A percentile compares a stretch with the other conserved stretches of the same genome.
phyloP scores from a whole-genome alignment of 352 stramenopile species.

The Pythium dissotocum region DNA sequence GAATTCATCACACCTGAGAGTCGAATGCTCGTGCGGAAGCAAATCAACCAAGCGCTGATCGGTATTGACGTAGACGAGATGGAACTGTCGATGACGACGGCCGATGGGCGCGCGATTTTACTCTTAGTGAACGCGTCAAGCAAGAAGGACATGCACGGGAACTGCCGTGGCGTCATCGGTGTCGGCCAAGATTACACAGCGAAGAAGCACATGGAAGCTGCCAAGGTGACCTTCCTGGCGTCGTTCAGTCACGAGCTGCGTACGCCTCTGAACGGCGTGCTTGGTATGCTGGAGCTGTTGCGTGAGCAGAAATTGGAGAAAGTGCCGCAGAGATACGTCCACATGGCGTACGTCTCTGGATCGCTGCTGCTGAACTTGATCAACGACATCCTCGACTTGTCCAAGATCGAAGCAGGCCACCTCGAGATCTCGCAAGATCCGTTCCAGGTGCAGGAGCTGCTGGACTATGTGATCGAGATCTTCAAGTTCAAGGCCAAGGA shows the following conservation, averaged over 20 bases:
- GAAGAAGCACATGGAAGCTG: constrained; percentile 84
- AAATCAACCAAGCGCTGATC: constrained; percentile 80
- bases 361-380: constrained; percentile 90
- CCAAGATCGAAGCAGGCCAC: constrained; percentile 92
- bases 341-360: constrained; percentile 86
- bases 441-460: constrained; percentile 78
- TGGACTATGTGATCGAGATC: constrained; percentile 90
- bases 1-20: constrained; percentile 80
- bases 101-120: constrained; percentile 62
- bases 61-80: constrained; percentile 89
- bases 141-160: constrained; percentile 91
- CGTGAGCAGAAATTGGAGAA: constrained; percentile 77
- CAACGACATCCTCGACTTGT: constrained; percentile 92
- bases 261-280: constrained; percentile 78
- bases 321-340: constrained; percentile 67
- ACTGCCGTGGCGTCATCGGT: constrained; percentile 91
- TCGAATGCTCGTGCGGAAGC: constrained; percentile 61
- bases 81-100: constrained; percentile 85
- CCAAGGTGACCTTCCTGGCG: constrained; percentile 86
- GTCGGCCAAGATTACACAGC: constrained; percentile 93
- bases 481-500: constrained; percentile 90
- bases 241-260: constrained; percentile 86
- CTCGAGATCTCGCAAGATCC: constrained; percentile 86
- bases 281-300: constrained; percentile 83
- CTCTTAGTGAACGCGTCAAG: constrained; percentile 82